These are phyloP conservation scores for Loxodes magnus DNA, from an alignment of 73 alveolate species.

Conservation along the genomic window DNA sequence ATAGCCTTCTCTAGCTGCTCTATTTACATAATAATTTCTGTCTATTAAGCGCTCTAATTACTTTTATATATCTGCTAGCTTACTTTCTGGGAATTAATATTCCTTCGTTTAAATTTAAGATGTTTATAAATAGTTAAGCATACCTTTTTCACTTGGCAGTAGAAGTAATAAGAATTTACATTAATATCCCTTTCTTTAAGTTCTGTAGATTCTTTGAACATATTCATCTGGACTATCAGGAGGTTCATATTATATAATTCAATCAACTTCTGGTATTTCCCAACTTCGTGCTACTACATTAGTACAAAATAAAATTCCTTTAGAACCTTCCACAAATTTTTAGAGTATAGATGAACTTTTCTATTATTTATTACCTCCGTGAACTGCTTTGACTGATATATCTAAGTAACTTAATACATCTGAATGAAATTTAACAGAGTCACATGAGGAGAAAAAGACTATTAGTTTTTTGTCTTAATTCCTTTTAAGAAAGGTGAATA, in stretches of 20 bases:
- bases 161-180: constrained; percentile 96
- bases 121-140: constrained; percentile 69
- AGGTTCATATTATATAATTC: constrained; percentile 97
- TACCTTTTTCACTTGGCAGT: constrained; percentile 90
- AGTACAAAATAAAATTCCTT: constrained; percentile 95
- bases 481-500: constrained; percentile 81
- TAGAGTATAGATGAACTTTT: constrained; percentile 88
- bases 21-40: constrained; percentile 87
- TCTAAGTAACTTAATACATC: constrained; percentile 96
- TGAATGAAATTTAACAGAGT: constrained; percentile 93
- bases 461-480: constrained; percentile 80
- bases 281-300: constrained; percentile 99
- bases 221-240: constrained; percentile 99
- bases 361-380: constrained; percentile 90
- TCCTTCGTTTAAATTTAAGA: constrained; percentile 93
- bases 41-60: constrained; percentile 91
- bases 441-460: constrained; percentile 89
- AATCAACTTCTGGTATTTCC: constrained; percentile 70
- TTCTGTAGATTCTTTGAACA: constrained; percentile 98
- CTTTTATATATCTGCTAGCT: constrained; percentile 84
- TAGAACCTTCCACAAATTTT: constrained; percentile 89
- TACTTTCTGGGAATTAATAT: constrained; percentile 94
- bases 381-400: constrained; percentile 84
- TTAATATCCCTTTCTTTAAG: constrained; percentile 83
- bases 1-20: constrained; percentile 94